Conservation (phyloP, 441 rosid genomes). For the Bocquillonia castaneifolia region DNA sequence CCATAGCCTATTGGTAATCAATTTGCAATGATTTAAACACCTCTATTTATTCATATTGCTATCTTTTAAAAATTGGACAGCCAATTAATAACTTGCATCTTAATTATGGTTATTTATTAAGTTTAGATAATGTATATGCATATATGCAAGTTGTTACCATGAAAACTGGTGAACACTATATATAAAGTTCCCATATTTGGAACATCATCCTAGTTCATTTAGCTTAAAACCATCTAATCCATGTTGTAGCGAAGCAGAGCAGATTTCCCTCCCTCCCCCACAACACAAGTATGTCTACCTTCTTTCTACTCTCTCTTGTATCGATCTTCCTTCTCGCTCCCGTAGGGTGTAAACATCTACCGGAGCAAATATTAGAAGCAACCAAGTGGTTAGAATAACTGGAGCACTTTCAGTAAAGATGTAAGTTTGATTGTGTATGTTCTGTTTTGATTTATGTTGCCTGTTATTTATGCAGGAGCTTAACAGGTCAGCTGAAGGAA, state of each 20-base stretch:
- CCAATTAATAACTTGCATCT: not conserved
- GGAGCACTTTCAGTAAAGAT: not conserved
- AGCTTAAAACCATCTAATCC: not conserved
- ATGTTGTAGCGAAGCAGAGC: not conserved
- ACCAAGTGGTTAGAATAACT: slow-evolving; percentile 22
- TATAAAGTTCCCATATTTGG: not conserved
- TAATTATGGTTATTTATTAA: not conserved
- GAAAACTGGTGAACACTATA: not conserved
- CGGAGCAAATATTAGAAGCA: slow-evolving; percentile 17
- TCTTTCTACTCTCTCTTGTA: not conserved
- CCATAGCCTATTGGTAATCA: not conserved
- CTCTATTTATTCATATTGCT: not conserved
- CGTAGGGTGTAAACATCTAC: slow-evolving; percentile 13
- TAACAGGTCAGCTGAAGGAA: slow-evolving; percentile 45
- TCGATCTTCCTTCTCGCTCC: slow-evolving; percentile 14
- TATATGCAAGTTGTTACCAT: not conserved
- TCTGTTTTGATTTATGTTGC: not conserved
- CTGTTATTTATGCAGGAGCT: slow-evolving; percentile 26
- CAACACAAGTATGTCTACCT: slow-evolving; percentile 11
- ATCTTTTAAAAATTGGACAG: not conserved
- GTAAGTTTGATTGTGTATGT: not conserved
- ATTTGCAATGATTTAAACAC: not conserved
- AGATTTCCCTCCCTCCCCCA: not conserved
- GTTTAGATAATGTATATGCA: not conserved
- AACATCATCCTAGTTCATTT: not conserved